These are phyloP conservation scores for Apocynum venetum DNA, from an alignment of 257 asterid genomes.

Conservation along the genomic window DNA sequence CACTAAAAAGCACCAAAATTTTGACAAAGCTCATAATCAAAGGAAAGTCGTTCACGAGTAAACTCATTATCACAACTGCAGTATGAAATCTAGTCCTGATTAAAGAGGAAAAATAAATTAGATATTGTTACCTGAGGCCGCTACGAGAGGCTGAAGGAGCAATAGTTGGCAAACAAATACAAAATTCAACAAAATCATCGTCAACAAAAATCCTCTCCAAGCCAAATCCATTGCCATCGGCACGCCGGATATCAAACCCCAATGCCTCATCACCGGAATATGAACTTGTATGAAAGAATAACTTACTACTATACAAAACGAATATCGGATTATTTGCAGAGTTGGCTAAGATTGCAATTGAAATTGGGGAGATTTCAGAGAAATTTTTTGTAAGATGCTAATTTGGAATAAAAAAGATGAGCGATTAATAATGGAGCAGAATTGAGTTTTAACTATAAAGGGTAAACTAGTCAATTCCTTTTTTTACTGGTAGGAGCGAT, in stretches of 20 bases:
- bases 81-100: background rate
- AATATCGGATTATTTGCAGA: background rate
- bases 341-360: background rate
- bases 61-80: background rate
- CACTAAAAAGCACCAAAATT: background rate
- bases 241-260: constrained; percentile 30
- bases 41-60: background rate
- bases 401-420: background rate
- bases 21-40: background rate
- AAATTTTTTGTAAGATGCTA: background rate
- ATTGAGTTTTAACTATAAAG: background rate
- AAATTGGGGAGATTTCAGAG: background rate
- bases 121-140: constrained; percentile 49
- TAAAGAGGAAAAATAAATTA: background rate
- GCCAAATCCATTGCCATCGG: constrained; percentile 41
- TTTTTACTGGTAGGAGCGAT: background rate
- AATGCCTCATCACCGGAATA: constrained; percentile 29
- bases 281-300: background rate
- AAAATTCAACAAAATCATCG: constrained; percentile 55
- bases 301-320: background rate
- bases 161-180: constrained; percentile 65
- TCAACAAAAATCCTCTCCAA: constrained; percentile 49
- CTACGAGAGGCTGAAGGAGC: constrained; percentile 76
- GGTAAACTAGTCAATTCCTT: background rate
- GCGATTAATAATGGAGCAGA: background rate